A percentile compares a stretch with the other conserved stretches of the same genome.
Conservation (phyloP, 257 asterid species). For the Euphrasia confusa region DNA sequence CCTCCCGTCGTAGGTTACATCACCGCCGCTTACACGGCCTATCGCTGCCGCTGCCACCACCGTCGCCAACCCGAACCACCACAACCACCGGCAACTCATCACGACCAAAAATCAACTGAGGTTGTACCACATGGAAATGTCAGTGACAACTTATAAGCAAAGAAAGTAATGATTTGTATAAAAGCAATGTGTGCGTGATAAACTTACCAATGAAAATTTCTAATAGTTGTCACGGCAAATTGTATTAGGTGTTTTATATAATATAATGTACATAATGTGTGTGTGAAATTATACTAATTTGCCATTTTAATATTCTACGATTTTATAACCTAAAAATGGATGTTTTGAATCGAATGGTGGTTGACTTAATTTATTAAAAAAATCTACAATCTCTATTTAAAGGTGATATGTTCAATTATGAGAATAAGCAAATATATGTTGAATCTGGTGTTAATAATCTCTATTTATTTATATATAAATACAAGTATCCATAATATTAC, state of each 20-base stretch:
- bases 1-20: slow-evolving; percentile 66
- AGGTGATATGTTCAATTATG: too few relatives aligned
- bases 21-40: slow-evolving; percentile 31
- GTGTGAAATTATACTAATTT: too few relatives aligned
- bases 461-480: too few relatives aligned
- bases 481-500: too few relatives aligned
- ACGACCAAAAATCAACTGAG: too few relatives aligned
- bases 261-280: too few relatives aligned
- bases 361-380: not conserved
- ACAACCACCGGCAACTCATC: slow-evolving; percentile 23
- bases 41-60: slow-evolving; percentile 24
- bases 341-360: not conserved
- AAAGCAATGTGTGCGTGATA: slow-evolving; percentile 33
- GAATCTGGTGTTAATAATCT: too few relatives aligned
- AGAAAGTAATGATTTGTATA: not conserved
- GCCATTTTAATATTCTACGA: too few relatives aligned
- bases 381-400: too few relatives aligned
- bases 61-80: slow-evolving; percentile 17
- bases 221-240: not conserved
- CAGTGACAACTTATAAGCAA: slow-evolving; percentile 29
- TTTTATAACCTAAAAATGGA: not conserved
- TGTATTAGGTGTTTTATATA: not conserved
- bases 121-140: not conserved
- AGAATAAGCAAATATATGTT: too few relatives aligned
- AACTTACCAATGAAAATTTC: slow-evolving; percentile 26